Evolutionary conservation across 495 filamentous ascomycete species (phyloP).

Genomic region (Aspergillus cristatus): DNA sequence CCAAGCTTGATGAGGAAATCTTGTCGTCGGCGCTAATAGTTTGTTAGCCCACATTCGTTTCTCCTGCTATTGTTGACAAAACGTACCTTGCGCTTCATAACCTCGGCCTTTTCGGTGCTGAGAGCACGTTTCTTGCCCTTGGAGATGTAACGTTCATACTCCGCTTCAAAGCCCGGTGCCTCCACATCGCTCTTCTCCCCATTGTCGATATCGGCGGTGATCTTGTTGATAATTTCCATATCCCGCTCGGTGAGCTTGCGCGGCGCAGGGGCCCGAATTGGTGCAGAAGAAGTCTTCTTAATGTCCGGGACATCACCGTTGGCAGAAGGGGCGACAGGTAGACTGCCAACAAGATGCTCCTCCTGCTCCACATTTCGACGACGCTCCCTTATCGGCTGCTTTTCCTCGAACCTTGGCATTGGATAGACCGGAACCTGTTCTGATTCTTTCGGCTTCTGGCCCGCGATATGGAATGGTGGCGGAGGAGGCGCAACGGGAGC

Average conservation of each 20-base stretch:
- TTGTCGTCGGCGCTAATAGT: conserved; percentile 45
- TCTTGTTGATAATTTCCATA: conserved; percentile 55
- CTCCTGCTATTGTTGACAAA: neutral
- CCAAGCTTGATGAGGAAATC: conserved; percentile 39
- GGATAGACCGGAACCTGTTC: conserved; percentile 15
- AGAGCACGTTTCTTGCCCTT: conserved; percentile 51
- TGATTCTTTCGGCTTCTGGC: conserved; percentile 19
- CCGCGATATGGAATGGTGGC: conserved; percentile 5
- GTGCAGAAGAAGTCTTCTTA: conserved; percentile 4
- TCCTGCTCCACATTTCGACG: conserved; percentile 35
- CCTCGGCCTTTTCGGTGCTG: conserved; percentile 49
- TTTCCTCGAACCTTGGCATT: conserved; percentile 24
- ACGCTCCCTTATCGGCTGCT: conserved; percentile 16
- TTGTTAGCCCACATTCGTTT: conserved; percentile 14
- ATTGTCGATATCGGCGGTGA: conserved; percentile 56
- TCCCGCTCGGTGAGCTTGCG: conserved; percentile 54
- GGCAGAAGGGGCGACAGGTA: conserved; percentile 34
- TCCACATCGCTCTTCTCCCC: conserved; percentile 60
- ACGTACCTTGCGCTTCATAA: conserved; percentile 47
- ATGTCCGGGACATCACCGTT: conserved; percentile 21
- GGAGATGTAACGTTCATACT: conserved; percentile 43
- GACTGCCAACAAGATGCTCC: conserved; percentile 27
- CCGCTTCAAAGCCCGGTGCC: conserved; percentile 49
- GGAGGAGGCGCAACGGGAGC: conserved; percentile 6
- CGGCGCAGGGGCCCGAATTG: conserved; percentile 19